A percentile compares a stretch with the other conserved stretches of the same genome.
These are phyloP conservation scores for Fusarium scirpi DNA, from an alignment of 2,329 filamentous ascomycete species.

Conservation along the genomic window DNA sequence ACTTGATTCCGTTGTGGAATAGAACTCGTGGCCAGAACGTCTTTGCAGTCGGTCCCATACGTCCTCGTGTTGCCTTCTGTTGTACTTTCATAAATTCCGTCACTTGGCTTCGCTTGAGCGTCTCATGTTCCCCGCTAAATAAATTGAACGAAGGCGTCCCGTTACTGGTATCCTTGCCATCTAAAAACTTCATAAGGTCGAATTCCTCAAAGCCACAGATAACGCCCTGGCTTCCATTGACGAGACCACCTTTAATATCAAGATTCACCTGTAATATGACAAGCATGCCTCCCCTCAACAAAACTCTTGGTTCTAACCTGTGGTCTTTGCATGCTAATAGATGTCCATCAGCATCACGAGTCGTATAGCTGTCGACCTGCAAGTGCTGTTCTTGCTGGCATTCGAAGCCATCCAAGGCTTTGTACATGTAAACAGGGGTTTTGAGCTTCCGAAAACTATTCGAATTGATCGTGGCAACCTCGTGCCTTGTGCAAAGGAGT, in stretches of 20 bases:
- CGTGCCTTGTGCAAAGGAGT: conserved; percentile 24
- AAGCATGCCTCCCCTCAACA: not conserved
- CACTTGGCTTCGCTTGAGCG: not conserved
- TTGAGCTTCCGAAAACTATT: conserved; percentile 9
- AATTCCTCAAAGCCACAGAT: not conserved
- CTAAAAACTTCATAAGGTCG: too few species aligned
- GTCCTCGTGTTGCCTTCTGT: not conserved
- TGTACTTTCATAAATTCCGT: not conserved
- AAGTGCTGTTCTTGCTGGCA: not conserved
- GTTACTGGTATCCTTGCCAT: too few species aligned
- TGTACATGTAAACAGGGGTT: not conserved
- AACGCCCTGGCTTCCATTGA: not conserved
- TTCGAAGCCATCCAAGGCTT: not conserved
- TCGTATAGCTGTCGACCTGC: not conserved
- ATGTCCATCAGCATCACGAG: conserved; percentile 1
- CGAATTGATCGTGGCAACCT: conserved; percentile 21
- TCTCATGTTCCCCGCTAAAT: not conserved
- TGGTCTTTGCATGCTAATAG: not conserved
- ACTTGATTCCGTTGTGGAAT: conserved; percentile 61
- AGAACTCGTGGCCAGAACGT: conserved; percentile 53
- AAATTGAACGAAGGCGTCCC: not conserved
- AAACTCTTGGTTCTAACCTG: not conserved
- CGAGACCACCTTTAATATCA: not conserved
- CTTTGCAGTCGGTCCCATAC: not conserved
- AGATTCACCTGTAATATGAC: not conserved